Evolutionary conservation across 2,329 filamentous ascomycete species (phyloP).

Genomic region (Clonostachys byssicola): DNA sequence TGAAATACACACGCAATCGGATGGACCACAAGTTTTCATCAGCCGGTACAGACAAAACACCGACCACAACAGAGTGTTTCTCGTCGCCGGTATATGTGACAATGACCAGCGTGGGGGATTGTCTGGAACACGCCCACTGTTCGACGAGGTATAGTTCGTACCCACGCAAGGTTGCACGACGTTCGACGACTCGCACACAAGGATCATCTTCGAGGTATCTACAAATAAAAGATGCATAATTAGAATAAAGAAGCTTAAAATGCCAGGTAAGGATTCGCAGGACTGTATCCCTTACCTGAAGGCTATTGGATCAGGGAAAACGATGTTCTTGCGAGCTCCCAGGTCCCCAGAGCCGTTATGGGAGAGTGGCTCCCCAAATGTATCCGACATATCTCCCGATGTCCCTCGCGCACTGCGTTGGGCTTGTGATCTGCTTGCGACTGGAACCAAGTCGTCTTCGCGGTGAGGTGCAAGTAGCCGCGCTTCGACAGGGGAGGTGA

Average conservation of each 20-base stretch:
- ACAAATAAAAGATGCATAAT: not conserved
- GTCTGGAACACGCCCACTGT: constrained; percentile 93
- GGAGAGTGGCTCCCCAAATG: constrained; percentile 6
- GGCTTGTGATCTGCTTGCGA: constrained; percentile 6
- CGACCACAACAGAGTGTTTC: constrained; percentile 72
- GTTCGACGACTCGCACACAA: constrained; percentile 69
- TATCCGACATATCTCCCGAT: constrained; percentile 11
- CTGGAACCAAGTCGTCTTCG: constrained; percentile 15
- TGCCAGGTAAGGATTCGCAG: no score
- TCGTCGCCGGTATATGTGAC: constrained; percentile 89
- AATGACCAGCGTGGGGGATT: constrained; percentile 86
- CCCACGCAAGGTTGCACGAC: constrained; percentile 65
- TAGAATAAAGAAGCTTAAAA: not conserved
- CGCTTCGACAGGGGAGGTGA: constrained; percentile 22
- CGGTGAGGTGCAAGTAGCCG: constrained; percentile 9
- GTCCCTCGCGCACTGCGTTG: constrained; percentile 13
- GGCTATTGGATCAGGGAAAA: constrained; percentile 56
- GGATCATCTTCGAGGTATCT: constrained; percentile 84
- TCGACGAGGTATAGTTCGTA: constrained; percentile 95
- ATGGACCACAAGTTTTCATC: constrained; percentile 79
- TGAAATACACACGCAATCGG: constrained; percentile 77
- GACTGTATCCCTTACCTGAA: constrained; percentile 35
- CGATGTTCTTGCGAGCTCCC: constrained; percentile 35
- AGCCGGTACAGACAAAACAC: constrained; percentile 75
- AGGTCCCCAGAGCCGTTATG: not conserved